phyloP scores from a whole-genome alignment of 2,329 filamentous ascomycete species.

The Fusarium aywerte region DNA sequence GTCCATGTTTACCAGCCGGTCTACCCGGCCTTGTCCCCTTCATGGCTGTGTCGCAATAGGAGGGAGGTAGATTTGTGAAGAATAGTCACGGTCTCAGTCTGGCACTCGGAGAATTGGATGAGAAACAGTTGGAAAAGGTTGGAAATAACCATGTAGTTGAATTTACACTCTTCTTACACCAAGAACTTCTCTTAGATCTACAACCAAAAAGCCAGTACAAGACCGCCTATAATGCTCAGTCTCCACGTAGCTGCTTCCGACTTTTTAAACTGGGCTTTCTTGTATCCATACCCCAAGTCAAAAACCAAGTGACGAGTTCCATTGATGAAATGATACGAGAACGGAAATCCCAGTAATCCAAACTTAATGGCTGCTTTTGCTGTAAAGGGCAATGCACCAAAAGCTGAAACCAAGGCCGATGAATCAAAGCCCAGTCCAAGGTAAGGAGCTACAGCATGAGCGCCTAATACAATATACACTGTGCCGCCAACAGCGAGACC shows the following conservation, averaged over 20 bases:
- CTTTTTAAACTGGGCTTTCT: constrained; percentile 19
- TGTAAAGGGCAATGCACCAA: constrained; percentile 13
- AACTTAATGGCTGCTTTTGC: constrained; percentile 17
- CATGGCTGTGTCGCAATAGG: not conserved
- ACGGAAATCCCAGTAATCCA: constrained; percentile 21
- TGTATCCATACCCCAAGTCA: constrained; percentile 27
- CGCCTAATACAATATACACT: constrained; percentile 10
- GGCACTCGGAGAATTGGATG: too few species aligned
- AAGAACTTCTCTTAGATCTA: not conserved
- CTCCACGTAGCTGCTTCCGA: constrained; percentile 26
- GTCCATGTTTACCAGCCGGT: not conserved
- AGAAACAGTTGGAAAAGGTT: not conserved
- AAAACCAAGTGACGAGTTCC: constrained; percentile 28
- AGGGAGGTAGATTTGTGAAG: not conserved
- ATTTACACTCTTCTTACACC: not conserved
- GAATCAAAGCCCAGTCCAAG: constrained; percentile 17
- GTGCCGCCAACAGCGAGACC: constrained; percentile 17
- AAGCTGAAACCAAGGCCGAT: not conserved
- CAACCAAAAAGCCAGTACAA: constrained; percentile 11
- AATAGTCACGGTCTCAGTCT: constrained; percentile 1
- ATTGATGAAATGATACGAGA: constrained; percentile 28
- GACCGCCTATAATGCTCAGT: not conserved
- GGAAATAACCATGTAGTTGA: not conserved
- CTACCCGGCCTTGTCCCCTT: not conserved
- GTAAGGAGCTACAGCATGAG: constrained; percentile 14